These are phyloP conservation scores for Hymenoscyphus repandus DNA, from an alignment of 2,329 filamentous ascomycete genomes.

Conservation along the genomic window DNA sequence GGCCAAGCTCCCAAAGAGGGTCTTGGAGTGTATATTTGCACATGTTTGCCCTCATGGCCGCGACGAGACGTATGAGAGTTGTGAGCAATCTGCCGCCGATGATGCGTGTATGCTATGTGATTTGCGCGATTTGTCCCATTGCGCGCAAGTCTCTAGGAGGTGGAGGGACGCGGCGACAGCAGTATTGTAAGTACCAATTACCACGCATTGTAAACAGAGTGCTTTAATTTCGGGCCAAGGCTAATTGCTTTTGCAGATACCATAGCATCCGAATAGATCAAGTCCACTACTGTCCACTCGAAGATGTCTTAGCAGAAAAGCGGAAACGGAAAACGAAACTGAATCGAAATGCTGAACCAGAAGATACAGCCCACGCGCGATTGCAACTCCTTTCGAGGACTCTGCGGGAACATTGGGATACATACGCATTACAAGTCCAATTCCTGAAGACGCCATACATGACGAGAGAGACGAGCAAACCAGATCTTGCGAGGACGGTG, in stretches of 20 bases:
- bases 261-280: conserved; percentile 87
- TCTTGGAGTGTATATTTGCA: conserved; percentile 73
- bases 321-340: conserved; percentile 70
- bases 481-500: conserved; percentile 78
- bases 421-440: conserved; percentile 64
- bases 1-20: conserved; percentile 53
- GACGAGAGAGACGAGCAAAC: conserved; percentile 78
- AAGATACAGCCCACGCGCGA: conserved; percentile 72
- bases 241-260: conserved; percentile 52
- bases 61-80: conserved; percentile 75
- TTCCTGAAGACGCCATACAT: conserved; percentile 91
- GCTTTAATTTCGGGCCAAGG: not conserved
- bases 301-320: conserved; percentile 73
- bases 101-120: conserved; percentile 92
- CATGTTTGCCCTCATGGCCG: conserved; percentile 77
- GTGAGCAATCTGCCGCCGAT: conserved; percentile 72
- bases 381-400: conserved; percentile 76
- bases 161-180: conserved; percentile 57
- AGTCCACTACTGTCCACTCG: conserved; percentile 89
- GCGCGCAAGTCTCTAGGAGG: conserved; percentile 64
- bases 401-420: conserved; percentile 65
- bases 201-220: too few relatives aligned
- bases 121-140: conserved; percentile 79
- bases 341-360: conserved; percentile 70
- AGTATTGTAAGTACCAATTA: conserved; percentile 51